Conservation (phyloP, 768 basidiomycete genomes). For the Suillus subalutaceus region DNA sequence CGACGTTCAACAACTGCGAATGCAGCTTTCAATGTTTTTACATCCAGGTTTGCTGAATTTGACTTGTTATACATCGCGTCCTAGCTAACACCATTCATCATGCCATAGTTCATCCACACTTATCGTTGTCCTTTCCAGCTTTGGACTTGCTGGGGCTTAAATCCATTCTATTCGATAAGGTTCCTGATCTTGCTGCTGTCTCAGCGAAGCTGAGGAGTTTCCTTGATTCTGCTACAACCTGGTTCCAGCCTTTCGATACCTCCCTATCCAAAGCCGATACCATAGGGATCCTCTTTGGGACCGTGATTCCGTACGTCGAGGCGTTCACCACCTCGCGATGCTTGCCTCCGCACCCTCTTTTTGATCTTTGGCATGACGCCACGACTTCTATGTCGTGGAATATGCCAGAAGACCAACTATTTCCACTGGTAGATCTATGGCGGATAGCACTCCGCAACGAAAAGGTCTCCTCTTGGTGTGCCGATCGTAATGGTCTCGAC, state of each 20-base stretch:
- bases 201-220: constrained; percentile 61
- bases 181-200: constrained; percentile 69
- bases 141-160: constrained; percentile 65
- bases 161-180: constrained; percentile 75
- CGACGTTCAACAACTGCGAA: constrained; percentile 64
- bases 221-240: constrained; percentile 51
- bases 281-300: constrained; percentile 49
- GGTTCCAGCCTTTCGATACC: constrained; percentile 29
- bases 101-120: constrained; percentile 73
- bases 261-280: constrained; percentile 34
- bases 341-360: constrained; percentile 36
- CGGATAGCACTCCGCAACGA: constrained; percentile 75
- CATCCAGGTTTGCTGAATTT: constrained; percentile 83
- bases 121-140: constrained; percentile 56
- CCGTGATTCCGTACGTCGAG: constrained; percentile 67
- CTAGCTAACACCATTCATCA: constrained; percentile 4
- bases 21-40: constrained; percentile 73
- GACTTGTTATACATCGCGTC: constrained; percentile 29
- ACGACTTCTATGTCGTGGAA: constrained; percentile 45
- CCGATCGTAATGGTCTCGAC: constrained; percentile 31
- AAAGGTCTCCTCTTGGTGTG: constrained; percentile 53
- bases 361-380: constrained; percentile 51
- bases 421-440: constrained; percentile 86
- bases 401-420: constrained; percentile 60
- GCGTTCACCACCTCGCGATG: constrained; percentile 39